Base-by-base conservation (phyloP, 192 early-diverging fungal species). In the Coemansia sp. region DNA sequence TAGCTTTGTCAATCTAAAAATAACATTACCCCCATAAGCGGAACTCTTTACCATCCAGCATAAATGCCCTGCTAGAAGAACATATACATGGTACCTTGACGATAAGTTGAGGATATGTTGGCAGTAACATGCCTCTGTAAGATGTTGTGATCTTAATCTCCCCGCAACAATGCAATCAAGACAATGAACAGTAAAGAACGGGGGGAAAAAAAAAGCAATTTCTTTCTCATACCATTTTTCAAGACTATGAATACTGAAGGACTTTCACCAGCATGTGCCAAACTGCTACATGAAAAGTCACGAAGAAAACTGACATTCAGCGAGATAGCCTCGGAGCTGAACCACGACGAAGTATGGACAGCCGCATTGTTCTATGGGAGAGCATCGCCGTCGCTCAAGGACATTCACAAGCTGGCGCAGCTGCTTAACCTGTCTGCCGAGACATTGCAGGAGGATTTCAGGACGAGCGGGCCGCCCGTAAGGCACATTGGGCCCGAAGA, bases 311-410 rank as follows among this genome's bases (percentile, higher is more conserved):
- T 77, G 18, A 66, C 74, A 56, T 87, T 87, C 66, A 67, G 72
- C 11, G 58, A 85, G 38, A 84, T 87, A 56, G 82, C 76, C 11
- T 37, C 66, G 16, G 56, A 70, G 28, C 56, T 87, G 23, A 66
- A 60, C 1, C 82, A 75, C 38, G 80, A 85, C 58, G 85, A 87
- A 62, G 79, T 87, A 6, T 87, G 84, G 81, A 79, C 80, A 11
- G 85, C 85, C 9, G 81, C 85, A 0, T 56, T 87, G 36, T 87
- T 87, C 58, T 87, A 87, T 53, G 85, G 85, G 11, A 84, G 84
- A 39, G 85, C 83, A 57, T 56, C 74, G 20, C 74, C 74, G 16
- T 56, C 74, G 32, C 62, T 60, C 37, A 70, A 69, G 42, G 74
- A 76, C 40, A 70, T 76, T 10, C 59, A 51, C 15, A 20, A 41